phyloP scores from a whole-genome alignment of 106 monocot species.

The Dioscorea alata region DNA sequence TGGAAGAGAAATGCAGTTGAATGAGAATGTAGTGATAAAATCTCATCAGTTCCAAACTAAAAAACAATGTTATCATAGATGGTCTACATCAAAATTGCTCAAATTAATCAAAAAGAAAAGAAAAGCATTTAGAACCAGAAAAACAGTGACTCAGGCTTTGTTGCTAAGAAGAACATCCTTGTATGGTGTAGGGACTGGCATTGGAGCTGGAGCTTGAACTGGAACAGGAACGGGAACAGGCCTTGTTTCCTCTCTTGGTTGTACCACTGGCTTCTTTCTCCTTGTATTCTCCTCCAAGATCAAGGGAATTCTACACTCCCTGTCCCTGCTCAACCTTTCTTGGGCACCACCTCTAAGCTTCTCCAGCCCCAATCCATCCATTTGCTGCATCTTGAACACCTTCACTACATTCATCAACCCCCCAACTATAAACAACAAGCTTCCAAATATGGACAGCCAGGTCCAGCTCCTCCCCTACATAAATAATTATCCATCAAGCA shows the following conservation, averaged over 20 bases:
- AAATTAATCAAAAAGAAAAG: no score
- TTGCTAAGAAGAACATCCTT: constrained; percentile 48
- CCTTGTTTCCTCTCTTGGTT: background rate
- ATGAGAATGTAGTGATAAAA: no score
- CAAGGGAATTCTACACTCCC: constrained; percentile 58
- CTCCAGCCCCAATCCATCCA: constrained; percentile 57
- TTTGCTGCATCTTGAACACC: constrained; percentile 88
- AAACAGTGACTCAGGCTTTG: background rate
- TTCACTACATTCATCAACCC: constrained; percentile 63
- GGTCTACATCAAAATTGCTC: no score
- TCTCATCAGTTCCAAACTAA: no score
- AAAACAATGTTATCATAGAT: no score
- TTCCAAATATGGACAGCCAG: constrained; percentile 59
- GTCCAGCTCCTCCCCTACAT: constrained; percentile 55
- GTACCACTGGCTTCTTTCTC: constrained; percentile 5
- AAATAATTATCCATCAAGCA: constrained; percentile 1
- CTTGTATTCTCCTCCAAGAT: constrained; percentile 25
- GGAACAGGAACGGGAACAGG: background rate
- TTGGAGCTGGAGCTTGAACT: no score
- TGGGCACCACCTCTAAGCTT: constrained; percentile 73
- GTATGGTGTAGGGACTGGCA: constrained; percentile 20
- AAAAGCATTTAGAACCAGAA: no score
- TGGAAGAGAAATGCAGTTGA: no score
- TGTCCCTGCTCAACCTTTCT: constrained; percentile 44
- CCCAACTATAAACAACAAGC: constrained; percentile 57